A percentile compares a stretch with the other conserved stretches of the same genome.
phyloP scores from a whole-genome alignment of 2,329 filamentous ascomycete species.

The Lasiodiplodia citricola region DNA sequence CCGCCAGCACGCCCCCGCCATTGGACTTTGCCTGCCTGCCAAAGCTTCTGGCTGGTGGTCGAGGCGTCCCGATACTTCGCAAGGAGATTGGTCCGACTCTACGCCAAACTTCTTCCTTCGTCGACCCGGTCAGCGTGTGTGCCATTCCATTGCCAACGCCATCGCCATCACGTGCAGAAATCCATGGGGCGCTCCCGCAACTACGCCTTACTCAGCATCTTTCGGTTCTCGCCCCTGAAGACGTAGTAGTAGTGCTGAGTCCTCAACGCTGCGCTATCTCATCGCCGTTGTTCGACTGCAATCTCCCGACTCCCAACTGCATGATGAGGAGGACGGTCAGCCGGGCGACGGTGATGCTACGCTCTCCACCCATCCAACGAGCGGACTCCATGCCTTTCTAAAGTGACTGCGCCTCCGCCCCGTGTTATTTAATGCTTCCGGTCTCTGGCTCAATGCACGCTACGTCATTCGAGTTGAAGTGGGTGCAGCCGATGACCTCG shows the following conservation, averaged over 20 bases:
- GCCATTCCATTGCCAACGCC: neutral
- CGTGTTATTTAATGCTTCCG: neutral
- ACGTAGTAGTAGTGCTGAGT: neutral
- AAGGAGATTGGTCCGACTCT: neutral
- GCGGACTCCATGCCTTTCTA: constrained; percentile 17
- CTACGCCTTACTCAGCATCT: constrained; percentile 13
- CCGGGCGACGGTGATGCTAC: neutral
- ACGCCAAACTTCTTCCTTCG: neutral
- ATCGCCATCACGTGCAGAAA: constrained; percentile 20
- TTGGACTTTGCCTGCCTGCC: neutral
- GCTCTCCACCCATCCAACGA: constrained; percentile 7
- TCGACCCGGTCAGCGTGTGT: neutral
- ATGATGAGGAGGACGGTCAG: neutral
- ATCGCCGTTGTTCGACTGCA: constrained; percentile 4
- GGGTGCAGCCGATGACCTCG: neutral
- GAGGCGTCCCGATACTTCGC: neutral
- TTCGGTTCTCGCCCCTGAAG: constrained; percentile 13
- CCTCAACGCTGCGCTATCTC: constrained; percentile 14
- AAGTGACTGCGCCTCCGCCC: constrained; percentile 14
- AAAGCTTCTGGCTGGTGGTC: neutral
- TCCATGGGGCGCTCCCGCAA: constrained; percentile 19
- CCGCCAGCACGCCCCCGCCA: neutral
- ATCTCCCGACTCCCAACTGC: neutral
- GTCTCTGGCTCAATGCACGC: constrained; percentile 24
- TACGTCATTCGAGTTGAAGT: constrained; percentile 11